Base-by-base conservation (phyloP, 257 asterid genomes). In the Avicennia marina region DNA sequence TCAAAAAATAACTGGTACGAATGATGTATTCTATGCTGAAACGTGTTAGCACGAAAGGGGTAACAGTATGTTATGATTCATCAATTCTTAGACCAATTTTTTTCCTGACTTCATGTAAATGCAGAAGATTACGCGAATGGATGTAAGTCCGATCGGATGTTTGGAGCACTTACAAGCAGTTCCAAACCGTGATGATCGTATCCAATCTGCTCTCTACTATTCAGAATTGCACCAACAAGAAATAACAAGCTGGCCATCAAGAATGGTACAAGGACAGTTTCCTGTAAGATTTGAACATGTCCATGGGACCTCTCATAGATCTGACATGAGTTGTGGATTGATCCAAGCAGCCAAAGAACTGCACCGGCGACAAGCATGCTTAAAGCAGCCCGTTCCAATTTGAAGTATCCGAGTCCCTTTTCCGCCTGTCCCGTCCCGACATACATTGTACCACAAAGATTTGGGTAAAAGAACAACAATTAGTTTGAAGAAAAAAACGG, bases 241-340 rank as follows among this genome's bases (percentile, higher is more conserved):
- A 86, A 80, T 33, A 86, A 56, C 82, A 80, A 53, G 62, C 96
- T 89, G 20, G 87, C 84, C 68, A 84, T 47, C 72, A 84, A 56
- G 78, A 86, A 86, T 1, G 97, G 99, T 19, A 93, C 62, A 21
- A 76, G 76, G 40, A 93, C 87, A 11, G 85, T 67, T 34, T 74
- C 72, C 74, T 93, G 99, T 72, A 93, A 58, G 48, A 93, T 79
- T 62, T 89, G 99, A 29, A 93, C 69, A 51, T 82, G 80, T 7
- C 83, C 95, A 59, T 78, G 91, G 0, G 95, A 87, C 66, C 95
- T 77, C 76, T 93, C 97, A 15, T 93, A 93, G 41, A 89, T 79
- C 67, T 93, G 98, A 43, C 97, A 89, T 0, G 95, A 78, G 60
- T 89, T 89, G 11, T 76, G 94, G 64, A 86, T 75, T 12, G 97